phyloP scores from a whole-genome alignment of 1,284 basidiomycete genomes.

The Inonotus obliquus region DNA sequence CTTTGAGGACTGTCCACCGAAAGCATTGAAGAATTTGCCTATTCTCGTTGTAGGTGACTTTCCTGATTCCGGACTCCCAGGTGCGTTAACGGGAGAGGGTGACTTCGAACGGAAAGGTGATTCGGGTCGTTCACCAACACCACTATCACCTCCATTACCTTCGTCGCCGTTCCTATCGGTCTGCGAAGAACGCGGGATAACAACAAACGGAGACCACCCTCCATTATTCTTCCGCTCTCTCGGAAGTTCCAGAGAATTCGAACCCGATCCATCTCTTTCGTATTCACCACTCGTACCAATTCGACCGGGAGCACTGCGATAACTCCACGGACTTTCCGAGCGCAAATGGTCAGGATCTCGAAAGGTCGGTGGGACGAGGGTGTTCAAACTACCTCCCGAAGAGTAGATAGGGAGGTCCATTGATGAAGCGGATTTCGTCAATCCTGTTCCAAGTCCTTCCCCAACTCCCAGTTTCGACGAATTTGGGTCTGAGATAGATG shows the following conservation, averaged over 20 bases:
- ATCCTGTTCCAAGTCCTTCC: background rate
- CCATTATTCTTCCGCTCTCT: background rate
- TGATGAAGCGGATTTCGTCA: background rate
- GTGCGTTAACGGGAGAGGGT: background rate
- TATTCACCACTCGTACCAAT: background rate
- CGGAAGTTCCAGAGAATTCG: background rate
- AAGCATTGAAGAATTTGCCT: slow-evolving; percentile 39
- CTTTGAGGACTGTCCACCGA: background rate
- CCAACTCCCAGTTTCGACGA: background rate
- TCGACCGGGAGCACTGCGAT: background rate
- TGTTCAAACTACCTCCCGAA: background rate
- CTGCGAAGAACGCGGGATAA: background rate
- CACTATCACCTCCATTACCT: background rate
- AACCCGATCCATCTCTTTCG: background rate
- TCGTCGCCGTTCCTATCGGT: background rate
- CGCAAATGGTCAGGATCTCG: background rate
- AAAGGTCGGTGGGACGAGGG: background rate
- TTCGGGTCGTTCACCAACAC: background rate
- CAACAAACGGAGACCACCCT: background rate
- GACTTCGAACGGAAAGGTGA: background rate
- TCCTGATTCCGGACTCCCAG: background rate
- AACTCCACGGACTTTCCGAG: slow-evolving; percentile 2
- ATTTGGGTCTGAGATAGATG: background rate
- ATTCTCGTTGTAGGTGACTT: slow-evolving; percentile 53
- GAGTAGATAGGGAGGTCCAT: background rate